phyloP scores from a whole-genome alignment of 495 filamentous ascomycete species.

The Aspergillus ostianus region DNA sequence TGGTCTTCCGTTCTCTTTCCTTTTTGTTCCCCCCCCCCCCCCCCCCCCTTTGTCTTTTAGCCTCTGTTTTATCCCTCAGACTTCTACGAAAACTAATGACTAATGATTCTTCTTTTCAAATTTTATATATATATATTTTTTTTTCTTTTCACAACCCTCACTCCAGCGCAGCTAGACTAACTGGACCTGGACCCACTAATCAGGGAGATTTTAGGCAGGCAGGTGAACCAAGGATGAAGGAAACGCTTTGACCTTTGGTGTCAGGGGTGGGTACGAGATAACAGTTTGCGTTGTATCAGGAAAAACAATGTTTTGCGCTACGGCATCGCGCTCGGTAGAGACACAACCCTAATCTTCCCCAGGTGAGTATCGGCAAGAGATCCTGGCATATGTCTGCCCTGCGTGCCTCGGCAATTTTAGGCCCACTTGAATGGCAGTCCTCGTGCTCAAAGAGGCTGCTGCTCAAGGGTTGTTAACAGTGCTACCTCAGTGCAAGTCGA shows the following conservation, averaged over 20 bases:
- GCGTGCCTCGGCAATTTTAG: background rate
- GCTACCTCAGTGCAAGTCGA: background rate
- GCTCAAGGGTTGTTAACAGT: background rate
- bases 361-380: background rate
- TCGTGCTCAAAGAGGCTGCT: background rate
- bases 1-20: too few species aligned
- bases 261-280: background rate
- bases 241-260: background rate
- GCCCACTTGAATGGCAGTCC: background rate
- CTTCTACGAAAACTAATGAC: background rate
- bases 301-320: background rate
- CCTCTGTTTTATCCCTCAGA: background rate
- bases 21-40: too few species aligned
- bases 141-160: background rate
- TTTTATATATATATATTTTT: too few species aligned
- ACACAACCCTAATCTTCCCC: background rate
- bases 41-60: background rate
- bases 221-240: background rate
- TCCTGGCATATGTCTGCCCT: background rate
- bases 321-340: background rate
- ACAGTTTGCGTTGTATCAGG: background rate
- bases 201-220: background rate
- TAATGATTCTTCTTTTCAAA: background rate
- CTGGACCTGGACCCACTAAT: background rate
- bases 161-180: background rate